Percentiles rank a stretch among this genome's conserved stretches.
phyloP scores from a whole-genome alignment of 2,329 filamentous ascomycete genomes.

The Sclerotiophoma versabilis region DNA sequence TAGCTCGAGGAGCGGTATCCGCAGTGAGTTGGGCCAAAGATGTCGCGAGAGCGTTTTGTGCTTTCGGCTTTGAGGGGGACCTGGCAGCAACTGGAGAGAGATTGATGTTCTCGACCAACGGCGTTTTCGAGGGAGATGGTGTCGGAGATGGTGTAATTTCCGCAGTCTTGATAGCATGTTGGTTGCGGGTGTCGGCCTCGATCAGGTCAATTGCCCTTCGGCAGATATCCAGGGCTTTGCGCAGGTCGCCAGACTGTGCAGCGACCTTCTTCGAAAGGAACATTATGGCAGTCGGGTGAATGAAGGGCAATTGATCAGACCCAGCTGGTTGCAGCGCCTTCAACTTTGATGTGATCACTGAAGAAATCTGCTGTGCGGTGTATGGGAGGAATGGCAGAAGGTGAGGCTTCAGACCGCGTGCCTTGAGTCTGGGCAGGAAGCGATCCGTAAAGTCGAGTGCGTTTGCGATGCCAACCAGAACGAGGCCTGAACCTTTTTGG shows the following conservation, averaged over 20 bases:
- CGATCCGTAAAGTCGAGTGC: constrained; percentile 94
- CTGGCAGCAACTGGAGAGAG: constrained; percentile 59
- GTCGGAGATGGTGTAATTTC: constrained; percentile 53
- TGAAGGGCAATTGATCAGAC: constrained; percentile 76
- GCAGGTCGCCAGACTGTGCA: constrained; percentile 89
- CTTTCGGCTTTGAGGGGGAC: constrained; percentile 50
- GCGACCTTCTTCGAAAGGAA: constrained; percentile 95
- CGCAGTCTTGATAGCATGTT: constrained; percentile 68
- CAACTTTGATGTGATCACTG: constrained; percentile 84
- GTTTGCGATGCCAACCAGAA: constrained; percentile 93
- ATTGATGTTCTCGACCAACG: constrained; percentile 83
- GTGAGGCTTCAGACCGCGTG: constrained; percentile 87
- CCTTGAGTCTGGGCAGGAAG: constrained; percentile 90
- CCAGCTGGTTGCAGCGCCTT: constrained; percentile 71
- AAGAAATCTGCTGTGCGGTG: constrained; percentile 83
- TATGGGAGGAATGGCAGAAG: constrained; percentile 94
- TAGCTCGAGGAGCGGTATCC: constrained; percentile 84
- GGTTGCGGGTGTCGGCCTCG: constrained; percentile 80
- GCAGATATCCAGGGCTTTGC: constrained; percentile 95
- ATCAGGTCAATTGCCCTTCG: constrained; percentile 87
- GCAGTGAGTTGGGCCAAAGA: constrained; percentile 71
- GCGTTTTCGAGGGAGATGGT: constrained; percentile 74
- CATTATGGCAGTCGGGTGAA: constrained; percentile 92
- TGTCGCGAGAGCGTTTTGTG: constrained; percentile 31
- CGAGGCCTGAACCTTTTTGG: constrained; percentile 76